Percentiles rank a stretch among this genome's conserved stretches.
These are phyloP conservation scores for Xylariaceae sp. DNA, from an alignment of 2,329 filamentous ascomycete species.

Conservation along the genomic window DNA sequence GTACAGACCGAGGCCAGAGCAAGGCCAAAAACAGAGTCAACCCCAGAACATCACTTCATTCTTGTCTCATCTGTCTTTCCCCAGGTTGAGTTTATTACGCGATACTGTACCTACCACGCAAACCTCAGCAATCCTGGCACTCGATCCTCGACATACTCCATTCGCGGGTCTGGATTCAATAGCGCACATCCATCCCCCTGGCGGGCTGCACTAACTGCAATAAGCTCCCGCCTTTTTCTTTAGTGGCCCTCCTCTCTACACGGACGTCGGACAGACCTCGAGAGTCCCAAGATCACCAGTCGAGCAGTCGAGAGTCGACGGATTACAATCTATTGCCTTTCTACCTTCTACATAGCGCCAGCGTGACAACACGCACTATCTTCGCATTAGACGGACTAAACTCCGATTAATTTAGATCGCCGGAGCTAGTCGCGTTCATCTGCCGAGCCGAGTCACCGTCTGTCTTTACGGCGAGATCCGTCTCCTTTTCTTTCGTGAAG, in stretches of 20 bases:
- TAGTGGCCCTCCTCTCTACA: not conserved
- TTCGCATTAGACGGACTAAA: too few relatives aligned
- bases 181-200: conserved; percentile 11
- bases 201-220: conserved; percentile 6
- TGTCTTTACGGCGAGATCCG: too few relatives aligned
- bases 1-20: not conserved
- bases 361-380: too few relatives aligned
- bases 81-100: not conserved
- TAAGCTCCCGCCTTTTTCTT: not conserved
- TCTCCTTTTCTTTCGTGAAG: too few relatives aligned
- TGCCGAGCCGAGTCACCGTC: too few relatives aligned
- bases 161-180: conserved; percentile 12
- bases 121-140: too few relatives aligned
- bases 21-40: not conserved
- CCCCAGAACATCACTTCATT: not conserved
- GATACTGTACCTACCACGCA: too few relatives aligned
- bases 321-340: not conserved
- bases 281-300: not conserved
- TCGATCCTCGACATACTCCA: not conserved
- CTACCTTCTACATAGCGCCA: not conserved
- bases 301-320: not conserved
- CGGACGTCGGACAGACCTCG: not conserved
- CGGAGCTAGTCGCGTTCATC: too few relatives aligned
- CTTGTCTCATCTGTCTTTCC: not conserved
- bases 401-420: too few relatives aligned